phyloP scores from a whole-genome alignment of 2,329 filamentous ascomycete species.

The Xylaria sp. region DNA sequence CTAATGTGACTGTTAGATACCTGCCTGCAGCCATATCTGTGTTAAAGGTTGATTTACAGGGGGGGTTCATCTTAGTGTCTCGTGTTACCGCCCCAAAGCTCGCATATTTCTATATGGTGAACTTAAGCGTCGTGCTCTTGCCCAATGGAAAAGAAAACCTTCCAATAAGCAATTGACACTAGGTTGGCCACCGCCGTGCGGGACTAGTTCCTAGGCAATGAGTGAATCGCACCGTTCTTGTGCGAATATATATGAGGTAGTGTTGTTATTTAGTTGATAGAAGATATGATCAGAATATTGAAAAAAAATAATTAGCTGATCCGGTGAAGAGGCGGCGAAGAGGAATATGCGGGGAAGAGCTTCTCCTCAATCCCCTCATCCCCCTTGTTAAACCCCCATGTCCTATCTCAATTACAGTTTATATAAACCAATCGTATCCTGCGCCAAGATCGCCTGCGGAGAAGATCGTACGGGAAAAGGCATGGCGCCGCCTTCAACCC shows the following conservation, averaged over 20 bases:
- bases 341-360: constrained; percentile 30
- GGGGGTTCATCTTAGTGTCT: background rate
- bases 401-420: constrained; percentile 30
- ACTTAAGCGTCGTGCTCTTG: background rate
- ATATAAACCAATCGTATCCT: constrained; percentile 6
- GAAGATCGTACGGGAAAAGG: constrained; percentile 5
- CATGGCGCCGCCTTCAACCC: constrained; percentile 20
- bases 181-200: background rate
- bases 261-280: background rate
- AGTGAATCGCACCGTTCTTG: background rate
- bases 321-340: background rate
- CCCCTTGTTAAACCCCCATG: constrained; percentile 9
- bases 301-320: background rate
- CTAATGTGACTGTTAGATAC: background rate
- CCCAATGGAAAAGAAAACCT: background rate
- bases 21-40: background rate
- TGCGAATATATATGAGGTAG: background rate
- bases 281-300: background rate
- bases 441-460: constrained; percentile 17
- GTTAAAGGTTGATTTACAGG: background rate
- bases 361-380: constrained; percentile 32
- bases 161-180: too few relatives aligned
- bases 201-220: constrained; percentile 1
- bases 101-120: background rate
- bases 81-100: background rate